Evolutionary conservation across 108 stramenopile genomes (phyloP).

Genomic region (Skeletonema marinoi): DNA sequence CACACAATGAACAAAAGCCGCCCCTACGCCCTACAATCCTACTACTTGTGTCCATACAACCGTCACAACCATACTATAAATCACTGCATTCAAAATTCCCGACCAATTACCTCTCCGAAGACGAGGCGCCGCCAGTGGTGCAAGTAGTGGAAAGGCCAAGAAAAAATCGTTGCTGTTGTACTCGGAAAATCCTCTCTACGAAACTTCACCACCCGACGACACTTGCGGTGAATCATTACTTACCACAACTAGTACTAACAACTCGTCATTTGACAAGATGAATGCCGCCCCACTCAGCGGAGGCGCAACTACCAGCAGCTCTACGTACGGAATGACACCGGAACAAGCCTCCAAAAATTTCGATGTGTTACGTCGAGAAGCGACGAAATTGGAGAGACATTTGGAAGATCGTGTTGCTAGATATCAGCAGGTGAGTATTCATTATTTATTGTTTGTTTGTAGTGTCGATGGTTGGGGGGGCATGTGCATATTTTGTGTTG

Average conservation of each 20-base stretch:
- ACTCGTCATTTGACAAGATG: too few relatives aligned
- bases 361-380: slow-evolving; percentile 77
- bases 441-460: not conserved
- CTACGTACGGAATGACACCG: slow-evolving; percentile 31
- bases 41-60: too few relatives aligned
- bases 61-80: too few relatives aligned
- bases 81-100: not conserved
- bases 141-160: not conserved
- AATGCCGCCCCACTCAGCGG: not conserved
- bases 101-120: slow-evolving; percentile 12
- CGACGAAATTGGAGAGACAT: slow-evolving; percentile 76
- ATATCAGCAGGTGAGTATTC: slow-evolving; percentile 78
- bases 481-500: too few relatives aligned
- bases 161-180: not conserved
- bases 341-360: slow-evolving; percentile 57
- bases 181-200: too few relatives aligned
- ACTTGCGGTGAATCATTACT: too few relatives aligned
- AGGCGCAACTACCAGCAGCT: slow-evolving; percentile 2
- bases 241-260: too few relatives aligned
- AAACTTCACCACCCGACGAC: too few relatives aligned
- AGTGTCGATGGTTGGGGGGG: too few relatives aligned
- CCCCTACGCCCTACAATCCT: too few relatives aligned
- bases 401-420: slow-evolving; percentile 80
- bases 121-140: slow-evolving; percentile 7
- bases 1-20: too few relatives aligned